phyloP scores from a whole-genome alignment of 305 asterid species.

The Lippia alba region DNA sequence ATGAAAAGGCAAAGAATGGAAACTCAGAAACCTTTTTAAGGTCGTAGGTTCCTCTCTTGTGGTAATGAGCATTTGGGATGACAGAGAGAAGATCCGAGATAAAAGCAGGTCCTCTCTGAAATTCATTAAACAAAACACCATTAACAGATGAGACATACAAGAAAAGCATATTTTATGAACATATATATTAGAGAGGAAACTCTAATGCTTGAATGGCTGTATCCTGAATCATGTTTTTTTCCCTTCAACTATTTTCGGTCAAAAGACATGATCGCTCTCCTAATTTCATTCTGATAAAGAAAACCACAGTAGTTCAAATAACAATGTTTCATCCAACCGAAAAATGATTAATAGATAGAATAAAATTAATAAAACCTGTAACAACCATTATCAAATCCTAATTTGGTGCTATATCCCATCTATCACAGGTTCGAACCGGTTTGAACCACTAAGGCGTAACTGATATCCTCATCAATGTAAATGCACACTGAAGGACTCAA shows the following conservation, averaged over 20 bases:
- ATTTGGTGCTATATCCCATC: too few relatives aligned
- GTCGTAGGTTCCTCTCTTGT: constrained; percentile 93
- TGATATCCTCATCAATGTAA: too few relatives aligned
- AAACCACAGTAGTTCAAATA: neutral
- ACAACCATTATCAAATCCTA: too few relatives aligned
- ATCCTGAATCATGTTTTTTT: neutral
- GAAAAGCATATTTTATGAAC: neutral
- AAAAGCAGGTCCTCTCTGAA: constrained; percentile 92
- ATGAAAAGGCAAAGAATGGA: neutral
- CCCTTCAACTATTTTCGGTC: neutral
- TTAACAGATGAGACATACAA: constrained; percentile 23
- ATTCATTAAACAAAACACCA: constrained; percentile 30
- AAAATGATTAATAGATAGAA: neutral
- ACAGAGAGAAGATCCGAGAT: constrained; percentile 71
- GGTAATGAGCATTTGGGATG: constrained; percentile 83
- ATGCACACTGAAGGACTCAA: too few relatives aligned
- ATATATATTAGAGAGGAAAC: neutral
- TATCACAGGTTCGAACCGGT: too few relatives aligned
- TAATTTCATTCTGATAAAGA: neutral
- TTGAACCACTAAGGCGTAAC: too few relatives aligned
- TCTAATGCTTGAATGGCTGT: neutral
- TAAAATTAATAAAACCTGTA: too few relatives aligned
- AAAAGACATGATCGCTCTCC: neutral
- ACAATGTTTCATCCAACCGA: neutral
- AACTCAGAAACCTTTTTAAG: constrained; percentile 66